phyloP scores from a whole-genome alignment of 1,139 yeast species.

The Yamadazyma jaroonii region DNA sequence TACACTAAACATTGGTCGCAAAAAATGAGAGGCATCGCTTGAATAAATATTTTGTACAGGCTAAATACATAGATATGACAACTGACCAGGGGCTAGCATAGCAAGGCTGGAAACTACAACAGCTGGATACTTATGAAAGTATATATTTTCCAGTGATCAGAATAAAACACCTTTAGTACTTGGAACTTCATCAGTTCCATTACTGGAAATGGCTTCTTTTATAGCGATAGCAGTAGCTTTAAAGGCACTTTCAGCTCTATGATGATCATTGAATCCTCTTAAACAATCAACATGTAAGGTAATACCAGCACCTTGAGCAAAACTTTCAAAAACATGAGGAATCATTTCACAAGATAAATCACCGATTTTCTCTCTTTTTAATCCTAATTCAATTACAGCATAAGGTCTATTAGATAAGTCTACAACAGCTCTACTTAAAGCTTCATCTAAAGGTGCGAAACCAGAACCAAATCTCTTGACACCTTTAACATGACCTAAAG shows the following conservation, averaged over 20 bases:
- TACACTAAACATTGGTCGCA: conserved; percentile 2
- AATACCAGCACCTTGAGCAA: conserved; percentile 87
- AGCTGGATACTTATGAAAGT: no score
- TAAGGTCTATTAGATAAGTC: conserved; percentile 91
- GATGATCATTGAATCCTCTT: conserved; percentile 93
- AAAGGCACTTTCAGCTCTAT: conserved; percentile 93
- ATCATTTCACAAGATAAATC: conserved; percentile 94
- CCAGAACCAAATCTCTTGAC: conserved; percentile 93
- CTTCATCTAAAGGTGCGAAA: conserved; percentile 95
- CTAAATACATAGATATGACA: no score
- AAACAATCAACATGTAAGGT: conserved; percentile 93
- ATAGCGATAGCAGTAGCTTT: conserved; percentile 93
- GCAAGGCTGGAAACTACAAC: no score
- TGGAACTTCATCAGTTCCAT: conserved; percentile 89
- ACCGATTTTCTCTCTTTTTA: conserved; percentile 90
- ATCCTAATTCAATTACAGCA: conserved; percentile 85
- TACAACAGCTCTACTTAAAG: conserved; percentile 89
- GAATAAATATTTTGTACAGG: neutral
- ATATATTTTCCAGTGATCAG: no score
- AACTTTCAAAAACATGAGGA: conserved; percentile 91
- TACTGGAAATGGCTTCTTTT: conserved; percentile 76
- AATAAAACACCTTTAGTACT: conserved; percentile 93
- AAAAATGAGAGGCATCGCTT: neutral
- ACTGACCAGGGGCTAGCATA: no score
- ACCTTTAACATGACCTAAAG: conserved; percentile 86